Percentiles rank a stretch among this genome's conserved stretches.
Evolutionary conservation across 495 filamentous ascomycete species (phyloP).

Genomic region (Melanomma pulvis-pyrius): DNA sequence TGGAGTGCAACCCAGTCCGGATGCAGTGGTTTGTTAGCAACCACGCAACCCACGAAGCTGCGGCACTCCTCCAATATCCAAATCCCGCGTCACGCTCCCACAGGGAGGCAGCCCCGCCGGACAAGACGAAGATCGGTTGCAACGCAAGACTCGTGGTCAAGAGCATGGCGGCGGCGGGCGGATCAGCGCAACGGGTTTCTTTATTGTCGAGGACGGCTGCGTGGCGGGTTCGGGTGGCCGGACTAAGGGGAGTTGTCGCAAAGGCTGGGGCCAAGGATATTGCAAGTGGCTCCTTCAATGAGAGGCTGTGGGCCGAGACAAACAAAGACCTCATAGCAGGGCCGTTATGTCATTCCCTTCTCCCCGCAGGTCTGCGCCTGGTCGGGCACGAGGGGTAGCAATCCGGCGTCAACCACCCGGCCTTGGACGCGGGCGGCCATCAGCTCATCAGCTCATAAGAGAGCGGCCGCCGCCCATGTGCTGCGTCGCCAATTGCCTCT

Average conservation of each 20-base stretch:
- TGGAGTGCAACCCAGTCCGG: background rate
- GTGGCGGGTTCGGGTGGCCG: conserved; percentile 17
- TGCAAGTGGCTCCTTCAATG: conserved; percentile 8
- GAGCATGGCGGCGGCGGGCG: background rate
- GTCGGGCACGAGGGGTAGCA: conserved; percentile 18
- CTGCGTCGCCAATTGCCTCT: conserved; percentile 1
- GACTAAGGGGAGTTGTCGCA: conserved; percentile 25
- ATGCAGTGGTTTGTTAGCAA: background rate
- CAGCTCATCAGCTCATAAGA: conserved; percentile 15
- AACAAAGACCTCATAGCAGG: background rate
- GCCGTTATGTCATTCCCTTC: conserved; percentile 8
- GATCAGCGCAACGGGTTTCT: conserved; percentile 4
- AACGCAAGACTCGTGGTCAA: background rate
- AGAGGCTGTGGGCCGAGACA: conserved; percentile 11
- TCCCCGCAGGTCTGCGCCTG: conserved; percentile 16
- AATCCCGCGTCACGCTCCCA: too few relatives aligned
- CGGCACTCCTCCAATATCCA: too few relatives aligned
- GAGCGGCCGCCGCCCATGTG: background rate
- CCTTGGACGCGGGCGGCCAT: background rate
- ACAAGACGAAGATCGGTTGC: too few relatives aligned
- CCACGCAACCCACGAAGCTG: too few relatives aligned
- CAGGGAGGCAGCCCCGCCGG: too few relatives aligned
- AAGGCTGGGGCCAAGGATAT: conserved; percentile 12
- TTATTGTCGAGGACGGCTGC: conserved; percentile 1
- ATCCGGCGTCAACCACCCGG: conserved; percentile 4